Evolutionary conservation across 768 basidiomycete genomes (phyloP), one percentile per base, ranked within the genome.

Genomic region (Pisolithus marmoratus): DNA sequence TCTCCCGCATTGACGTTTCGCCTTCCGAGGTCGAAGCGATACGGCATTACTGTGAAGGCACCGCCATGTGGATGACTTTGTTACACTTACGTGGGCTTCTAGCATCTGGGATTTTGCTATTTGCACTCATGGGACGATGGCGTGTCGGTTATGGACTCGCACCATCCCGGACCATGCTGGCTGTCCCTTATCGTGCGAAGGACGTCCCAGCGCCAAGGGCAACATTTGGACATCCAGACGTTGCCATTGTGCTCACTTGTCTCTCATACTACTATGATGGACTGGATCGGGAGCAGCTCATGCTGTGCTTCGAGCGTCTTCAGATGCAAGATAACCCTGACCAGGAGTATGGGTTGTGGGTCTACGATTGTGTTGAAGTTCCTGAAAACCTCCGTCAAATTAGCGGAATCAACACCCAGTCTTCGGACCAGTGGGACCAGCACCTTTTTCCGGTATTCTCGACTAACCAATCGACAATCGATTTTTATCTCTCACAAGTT

Each of bases 121-220:
- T 63, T 40, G 63, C 58, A 4, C 54, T 73, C 20, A 62, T 40
- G 36, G 70, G 67, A 24, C 59, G 73, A 23, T 72, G 71, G 71
- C 51, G 72, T 2, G 73, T 74, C 5, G 68, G 73, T 46, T 74
- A 69, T 55, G 71, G 71, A 7, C 67, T 69, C n/a, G 54, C 70
- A 38, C 61, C 53, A 4, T 5, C 36, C 14, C 68, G 71, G 15
- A 71, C 73, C 0, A 58, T 61, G 59, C 55, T 72, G 3, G 71
- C 71, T 0, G 73, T 72, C 1, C 71, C 71, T 0, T 72, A 72
- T 26, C 58, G 71, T 2, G 73, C 71, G 0, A 72, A 70, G 49
- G 73, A 74, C 22, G 55, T 70, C n/a, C 71, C 71, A 1, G 59
- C 72, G 8, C 53, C 59, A 45, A 58, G 66, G 27, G 72, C 71